phyloP scores from a whole-genome alignment of 169 alveolate species.

The Plasmodium inui region DNA sequence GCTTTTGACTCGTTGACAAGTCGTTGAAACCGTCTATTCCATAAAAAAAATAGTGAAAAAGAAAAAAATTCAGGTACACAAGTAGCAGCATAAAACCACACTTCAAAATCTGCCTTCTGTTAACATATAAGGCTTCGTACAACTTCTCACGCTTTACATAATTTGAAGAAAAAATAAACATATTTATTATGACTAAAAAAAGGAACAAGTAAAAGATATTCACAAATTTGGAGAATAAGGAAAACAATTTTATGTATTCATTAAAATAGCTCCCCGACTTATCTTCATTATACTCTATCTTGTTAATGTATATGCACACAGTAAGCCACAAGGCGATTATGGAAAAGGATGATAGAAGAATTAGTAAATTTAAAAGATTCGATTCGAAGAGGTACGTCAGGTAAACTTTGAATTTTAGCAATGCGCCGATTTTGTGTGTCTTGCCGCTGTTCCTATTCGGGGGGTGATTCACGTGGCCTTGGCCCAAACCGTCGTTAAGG shows the following conservation, averaged over 20 bases:
- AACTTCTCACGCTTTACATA: conserved; percentile 41
- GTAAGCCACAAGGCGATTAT: conserved; percentile 39
- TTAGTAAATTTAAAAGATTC: conserved; percentile 37
- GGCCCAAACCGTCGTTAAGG: not conserved
- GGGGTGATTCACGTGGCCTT: not conserved
- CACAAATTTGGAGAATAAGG: conserved; percentile 6
- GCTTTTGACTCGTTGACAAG: conserved; percentile 28
- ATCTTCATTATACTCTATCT: conserved; percentile 4
- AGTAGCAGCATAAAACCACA: conserved; percentile 15
- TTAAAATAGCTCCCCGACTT: conserved; percentile 15
- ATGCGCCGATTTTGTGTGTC: not conserved
- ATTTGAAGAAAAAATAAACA: conserved; percentile 38
- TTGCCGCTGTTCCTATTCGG: not conserved
- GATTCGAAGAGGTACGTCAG: conserved; percentile 36
- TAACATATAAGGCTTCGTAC: conserved; percentile 52
- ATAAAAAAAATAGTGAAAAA: conserved; percentile 59
- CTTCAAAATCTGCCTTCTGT: conserved; percentile 50
- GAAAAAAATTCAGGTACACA: conserved; percentile 49
- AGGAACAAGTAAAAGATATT: conserved; percentile 36
- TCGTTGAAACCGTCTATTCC: conserved; percentile 65
- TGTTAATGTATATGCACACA: conserved; percentile 40
- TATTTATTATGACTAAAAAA: conserved; percentile 46
- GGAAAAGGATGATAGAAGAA: conserved; percentile 1
- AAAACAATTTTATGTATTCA: conserved; percentile 23
- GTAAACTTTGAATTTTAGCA: conserved; percentile 30